Conservation (phyloP, 768 basidiomycete genomes). For the Exidia glandulosa region DNA sequence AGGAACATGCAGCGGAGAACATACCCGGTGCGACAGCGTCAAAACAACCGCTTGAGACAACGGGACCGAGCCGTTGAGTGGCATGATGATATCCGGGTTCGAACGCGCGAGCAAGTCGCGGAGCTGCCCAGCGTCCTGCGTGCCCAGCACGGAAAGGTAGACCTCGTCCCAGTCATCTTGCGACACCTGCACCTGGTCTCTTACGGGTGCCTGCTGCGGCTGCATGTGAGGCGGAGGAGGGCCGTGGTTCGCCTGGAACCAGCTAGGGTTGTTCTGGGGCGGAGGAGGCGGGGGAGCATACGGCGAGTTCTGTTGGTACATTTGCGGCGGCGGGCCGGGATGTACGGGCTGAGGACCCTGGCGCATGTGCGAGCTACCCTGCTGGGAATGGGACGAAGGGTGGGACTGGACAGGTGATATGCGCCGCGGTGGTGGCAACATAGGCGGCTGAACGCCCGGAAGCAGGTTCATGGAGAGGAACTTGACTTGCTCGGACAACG, state of each 20-base stretch:
- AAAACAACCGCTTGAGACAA: constrained; percentile 78
- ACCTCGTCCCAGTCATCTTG: constrained; percentile 75
- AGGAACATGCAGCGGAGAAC: constrained; percentile 17
- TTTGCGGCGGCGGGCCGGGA: neutral
- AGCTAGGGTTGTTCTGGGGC: neutral
- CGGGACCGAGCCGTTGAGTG: constrained; percentile 53
- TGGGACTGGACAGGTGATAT: neutral
- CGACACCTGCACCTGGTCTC: neutral
- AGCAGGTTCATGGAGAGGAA: constrained; percentile 52
- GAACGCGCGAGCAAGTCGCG: constrained; percentile 63
- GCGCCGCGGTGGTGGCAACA: neutral
- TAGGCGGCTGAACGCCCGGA: neutral
- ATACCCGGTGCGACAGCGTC: constrained; percentile 71
- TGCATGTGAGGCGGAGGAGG: constrained; percentile 35
- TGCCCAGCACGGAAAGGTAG: constrained; percentile 65
- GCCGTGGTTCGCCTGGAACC: constrained; percentile 15
- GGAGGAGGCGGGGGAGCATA: constrained; percentile 14
- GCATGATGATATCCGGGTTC: constrained; percentile 73
- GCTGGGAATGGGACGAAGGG: neutral
- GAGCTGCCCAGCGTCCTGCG: constrained; percentile 63
- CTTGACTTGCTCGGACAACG: constrained; percentile 73
- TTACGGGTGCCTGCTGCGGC: neutral
- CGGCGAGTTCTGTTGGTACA: neutral
- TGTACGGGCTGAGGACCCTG: neutral
- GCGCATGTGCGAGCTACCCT: constrained; percentile 1